These are phyloP conservation scores for Arthroderma sp. DNA, from an alignment of 2,329 filamentous ascomycete genomes.

Conservation along the genomic window DNA sequence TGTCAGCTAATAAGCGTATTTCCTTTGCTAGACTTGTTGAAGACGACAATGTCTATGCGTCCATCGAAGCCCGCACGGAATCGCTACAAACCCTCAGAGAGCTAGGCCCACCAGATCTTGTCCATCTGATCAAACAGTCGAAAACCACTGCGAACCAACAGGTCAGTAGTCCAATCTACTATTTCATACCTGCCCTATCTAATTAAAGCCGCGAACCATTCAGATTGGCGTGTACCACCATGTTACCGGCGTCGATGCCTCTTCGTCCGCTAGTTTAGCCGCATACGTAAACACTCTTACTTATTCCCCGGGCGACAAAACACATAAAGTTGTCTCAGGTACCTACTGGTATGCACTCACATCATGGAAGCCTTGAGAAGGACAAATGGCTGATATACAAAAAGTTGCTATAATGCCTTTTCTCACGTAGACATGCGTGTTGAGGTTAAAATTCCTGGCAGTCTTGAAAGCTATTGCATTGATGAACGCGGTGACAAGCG, in stretches of 20 bases:
- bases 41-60: conserved; percentile 70
- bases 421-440: conserved; percentile 97
- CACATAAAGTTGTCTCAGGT: conserved; percentile 82
- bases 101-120: conserved; percentile 87
- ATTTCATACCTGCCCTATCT: too few species aligned
- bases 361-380: not conserved
- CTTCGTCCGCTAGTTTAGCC: conserved; percentile 88
- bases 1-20: not conserved
- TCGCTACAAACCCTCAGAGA: conserved; percentile 74
- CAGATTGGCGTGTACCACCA: conserved; percentile 93
- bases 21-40: conserved; percentile 62
- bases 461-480: conserved; percentile 92
- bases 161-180: conserved; percentile 23
- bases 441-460: conserved; percentile 91
- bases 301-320: conserved; percentile 71
- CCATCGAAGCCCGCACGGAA: conserved; percentile 85
- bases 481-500: conserved; percentile 93
- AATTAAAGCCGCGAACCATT: too few species aligned
- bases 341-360: conserved; percentile 65
- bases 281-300: conserved; percentile 98
- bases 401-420: conserved; percentile 93
- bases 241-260: conserved; percentile 93
- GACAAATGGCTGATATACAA: conserved; percentile 6
- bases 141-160: conserved; percentile 45
- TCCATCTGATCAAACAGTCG: conserved; percentile 76